phyloP scores from a whole-genome alignment of 2,329 filamentous ascomycete species.

The Alternaria sp. region DNA sequence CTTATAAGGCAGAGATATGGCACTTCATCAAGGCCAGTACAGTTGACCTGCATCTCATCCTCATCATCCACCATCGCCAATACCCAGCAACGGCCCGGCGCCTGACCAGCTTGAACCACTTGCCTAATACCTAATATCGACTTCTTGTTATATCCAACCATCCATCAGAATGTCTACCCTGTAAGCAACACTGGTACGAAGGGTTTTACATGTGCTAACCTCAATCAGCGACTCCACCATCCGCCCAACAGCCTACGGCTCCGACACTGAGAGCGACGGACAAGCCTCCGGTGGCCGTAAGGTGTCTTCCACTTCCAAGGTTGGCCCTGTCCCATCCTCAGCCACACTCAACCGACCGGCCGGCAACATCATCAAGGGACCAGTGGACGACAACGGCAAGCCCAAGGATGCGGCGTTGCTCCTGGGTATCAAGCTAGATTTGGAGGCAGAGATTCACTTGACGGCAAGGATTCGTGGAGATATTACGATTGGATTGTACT shows the following conservation, averaged over 20 bases:
- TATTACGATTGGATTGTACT: conserved; percentile 66
- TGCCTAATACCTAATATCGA: conserved; percentile 6
- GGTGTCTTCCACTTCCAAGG: conserved; percentile 33
- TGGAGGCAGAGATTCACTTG: conserved; percentile 68
- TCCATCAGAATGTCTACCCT: conserved; percentile 34
- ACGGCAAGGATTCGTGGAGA: conserved; percentile 67
- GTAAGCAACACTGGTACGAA: conserved; percentile 22
- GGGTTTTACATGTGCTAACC: conserved; percentile 3
- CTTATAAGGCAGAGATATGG: conserved; percentile 35
- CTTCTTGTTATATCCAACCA: not conserved
- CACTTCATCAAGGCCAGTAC: conserved; percentile 22
- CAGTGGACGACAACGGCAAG: conserved; percentile 63
- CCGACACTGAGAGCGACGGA: conserved; percentile 49
- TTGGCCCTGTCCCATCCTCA: conserved; percentile 46
- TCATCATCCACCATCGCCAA: conserved; percentile 7
- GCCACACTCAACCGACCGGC: conserved; percentile 49
- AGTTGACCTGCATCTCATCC: conserved; percentile 34
- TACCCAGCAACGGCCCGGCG: conserved; percentile 18
- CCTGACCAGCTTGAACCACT: conserved; percentile 1
- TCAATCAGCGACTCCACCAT: conserved; percentile 32
- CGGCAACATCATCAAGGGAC: conserved; percentile 60
- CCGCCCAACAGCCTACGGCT: conserved; percentile 39
- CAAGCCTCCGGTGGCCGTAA: conserved; percentile 50
- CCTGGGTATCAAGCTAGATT: conserved; percentile 68
- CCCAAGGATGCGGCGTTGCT: conserved; percentile 64